Evolutionary conservation across 2,329 filamentous ascomycete genomes (phyloP), one percentile per base, ranked within the genome.

Genomic region (Epicoccum sorghinum): DNA sequence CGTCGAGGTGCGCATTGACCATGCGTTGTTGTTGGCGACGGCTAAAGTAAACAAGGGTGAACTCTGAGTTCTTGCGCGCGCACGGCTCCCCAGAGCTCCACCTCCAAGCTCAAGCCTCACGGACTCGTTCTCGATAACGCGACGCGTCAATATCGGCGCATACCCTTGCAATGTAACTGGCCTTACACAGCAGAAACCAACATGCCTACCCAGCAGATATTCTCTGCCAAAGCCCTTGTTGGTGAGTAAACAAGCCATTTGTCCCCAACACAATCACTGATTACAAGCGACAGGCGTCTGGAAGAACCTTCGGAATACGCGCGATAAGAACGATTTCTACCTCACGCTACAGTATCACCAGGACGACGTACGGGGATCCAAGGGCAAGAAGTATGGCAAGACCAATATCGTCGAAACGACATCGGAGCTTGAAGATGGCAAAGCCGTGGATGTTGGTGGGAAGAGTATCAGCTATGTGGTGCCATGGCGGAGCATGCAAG

Each of bases 401-500:
- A 35, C 52, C 2, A 45, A 40, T 33, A 46, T 45, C 2, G 49
- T 56, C 8, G 67, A 68, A 10, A 60, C 38, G 5, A 55, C 58
- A 14, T 57, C 56, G 13, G 69, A 67, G 40, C 57, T 65, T 12
- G 37, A 58, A 8, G 63, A 62, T 45, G 60, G 59, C 22, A 64
- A 61, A 51, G 50, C 55, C 9, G 54, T 65, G 22, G 61, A 65
- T 36, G 54, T 46, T 4, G 60, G 52, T 4, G 66, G 64, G 30
- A 69, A 64, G 58, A 71, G 69, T 49, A 73, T 72, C 18, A 65
- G 70, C 52, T 72, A 72, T 18, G 68, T 72, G 12, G 69, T 73
- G 30, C 69, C 70, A 59, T 73, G 69, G 70, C 59, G 69, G 43
- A 69, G 68, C 35, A 71, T 73, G 69, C 69, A 72, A 53, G 64